Percentiles rank a stretch among this genome's conserved stretches.
Conservation (phyloP, 177 flowering plant genomes). For the Vitis hybrid region DNA sequence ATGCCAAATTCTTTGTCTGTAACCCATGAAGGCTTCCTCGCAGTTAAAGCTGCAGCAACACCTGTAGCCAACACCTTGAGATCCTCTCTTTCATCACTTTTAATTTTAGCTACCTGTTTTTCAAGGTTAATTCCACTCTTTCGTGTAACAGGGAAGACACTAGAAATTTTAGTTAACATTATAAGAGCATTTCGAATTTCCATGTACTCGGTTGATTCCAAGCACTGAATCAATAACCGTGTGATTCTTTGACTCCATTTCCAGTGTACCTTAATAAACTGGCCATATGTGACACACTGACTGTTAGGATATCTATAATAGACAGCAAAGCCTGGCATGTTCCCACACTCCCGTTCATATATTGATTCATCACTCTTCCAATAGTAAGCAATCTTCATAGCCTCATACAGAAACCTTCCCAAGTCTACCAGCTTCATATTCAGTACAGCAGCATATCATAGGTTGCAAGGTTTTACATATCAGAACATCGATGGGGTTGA, state of each 20-base stretch:
- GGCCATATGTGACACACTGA: constrained; percentile 90
- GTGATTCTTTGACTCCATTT: constrained; percentile 98
- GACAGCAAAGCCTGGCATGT: constrained; percentile 99
- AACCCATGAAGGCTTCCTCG: constrained; percentile 96
- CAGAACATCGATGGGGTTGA: too few species aligned
- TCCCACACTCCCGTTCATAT: constrained; percentile 98
- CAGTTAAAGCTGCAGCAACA: constrained; percentile 95
- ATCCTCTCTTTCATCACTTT: constrained; percentile 95
- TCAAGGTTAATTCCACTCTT: constrained; percentile 97
- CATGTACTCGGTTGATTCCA: constrained; percentile 95
- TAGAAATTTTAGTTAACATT: constrained; percentile 83
- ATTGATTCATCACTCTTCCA: constrained; percentile 85
- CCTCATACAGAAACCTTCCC: too few species aligned
- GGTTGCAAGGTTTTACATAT: too few species aligned
- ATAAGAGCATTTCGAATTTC: constrained; percentile 96
- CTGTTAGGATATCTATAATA: constrained; percentile 95
- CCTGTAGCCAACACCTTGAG: constrained; percentile 98
- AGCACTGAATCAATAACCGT: constrained; percentile 78
- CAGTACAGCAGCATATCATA: too few species aligned
- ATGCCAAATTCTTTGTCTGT: constrained; percentile 96
- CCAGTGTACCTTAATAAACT: constrained; percentile 98
- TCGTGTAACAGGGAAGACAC: constrained; percentile 93
- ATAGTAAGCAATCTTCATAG: too few species aligned
- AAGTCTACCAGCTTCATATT: too few species aligned
- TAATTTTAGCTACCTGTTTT: constrained; percentile 95